Percentiles rank a stretch among this genome's conserved stretches.
phyloP scores from a whole-genome alignment of 176 grass and related monocot genomes.

The Oryza meyeriana region DNA sequence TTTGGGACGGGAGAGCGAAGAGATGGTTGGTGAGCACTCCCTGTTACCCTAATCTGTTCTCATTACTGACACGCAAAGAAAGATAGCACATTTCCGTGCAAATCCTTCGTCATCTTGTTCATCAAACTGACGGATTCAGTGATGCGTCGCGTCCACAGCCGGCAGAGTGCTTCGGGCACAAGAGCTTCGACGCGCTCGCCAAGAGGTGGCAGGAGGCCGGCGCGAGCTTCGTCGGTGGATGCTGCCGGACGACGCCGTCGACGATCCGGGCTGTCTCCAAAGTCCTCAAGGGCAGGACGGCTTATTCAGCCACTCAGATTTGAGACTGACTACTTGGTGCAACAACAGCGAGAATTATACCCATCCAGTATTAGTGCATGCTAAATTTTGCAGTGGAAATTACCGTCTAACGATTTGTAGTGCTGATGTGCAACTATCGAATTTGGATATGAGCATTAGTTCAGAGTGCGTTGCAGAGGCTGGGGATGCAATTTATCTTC shows the following conservation, averaged over 20 bases:
- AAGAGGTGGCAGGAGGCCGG: constrained; percentile 59
- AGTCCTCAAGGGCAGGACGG: constrained; percentile 37
- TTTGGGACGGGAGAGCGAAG: constrained; percentile 77
- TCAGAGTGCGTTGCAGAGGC: neutral
- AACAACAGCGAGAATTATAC: neutral
- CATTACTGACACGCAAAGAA: neutral
- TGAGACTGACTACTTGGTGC: neutral
- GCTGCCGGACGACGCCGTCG: constrained; percentile 70
- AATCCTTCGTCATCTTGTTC: neutral
- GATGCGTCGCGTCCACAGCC: constrained; percentile 35
- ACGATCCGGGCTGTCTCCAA: constrained; percentile 67
- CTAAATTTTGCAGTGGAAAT: neutral
- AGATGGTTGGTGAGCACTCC: constrained; percentile 70
- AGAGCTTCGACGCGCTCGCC: constrained; percentile 57
- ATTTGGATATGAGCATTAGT: neutral
- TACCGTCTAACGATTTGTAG: neutral
- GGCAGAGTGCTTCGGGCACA: constrained; percentile 47
- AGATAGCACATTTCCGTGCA: neutral
- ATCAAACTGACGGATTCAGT: neutral
- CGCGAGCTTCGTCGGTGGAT: constrained; percentile 68
- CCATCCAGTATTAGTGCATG: neutral
- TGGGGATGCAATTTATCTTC: neutral
- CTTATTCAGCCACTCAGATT: neutral
- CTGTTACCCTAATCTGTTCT: neutral
- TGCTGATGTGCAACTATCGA: neutral